These are phyloP conservation scores for Lodderomyces pseudojiufengensis DNA, from an alignment of 1,139 yeast genomes.

Conservation along the genomic window DNA sequence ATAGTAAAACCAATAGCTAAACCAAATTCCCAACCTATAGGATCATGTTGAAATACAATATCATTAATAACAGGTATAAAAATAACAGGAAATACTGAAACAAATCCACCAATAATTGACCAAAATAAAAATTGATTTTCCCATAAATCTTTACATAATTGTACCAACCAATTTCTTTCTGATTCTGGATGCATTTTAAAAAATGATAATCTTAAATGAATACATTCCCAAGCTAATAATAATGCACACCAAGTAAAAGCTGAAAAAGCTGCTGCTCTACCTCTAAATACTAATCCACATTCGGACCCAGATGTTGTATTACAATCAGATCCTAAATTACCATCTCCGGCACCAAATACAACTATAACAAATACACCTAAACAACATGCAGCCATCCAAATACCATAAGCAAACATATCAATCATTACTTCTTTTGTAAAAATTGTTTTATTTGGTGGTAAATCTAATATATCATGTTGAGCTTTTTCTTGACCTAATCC, in stretches of 20 bases:
- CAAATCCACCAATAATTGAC: constrained; percentile 72
- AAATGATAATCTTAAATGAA: constrained; percentile 70
- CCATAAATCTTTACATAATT: constrained; percentile 62
- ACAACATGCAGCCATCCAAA: constrained; percentile 72
- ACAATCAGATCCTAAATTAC: constrained; percentile 65
- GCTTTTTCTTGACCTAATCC: constrained; percentile 75
- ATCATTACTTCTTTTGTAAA: constrained; percentile 67
- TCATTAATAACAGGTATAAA: constrained; percentile 85
- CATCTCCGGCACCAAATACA: constrained; percentile 64
- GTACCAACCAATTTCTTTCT: constrained; percentile 51
- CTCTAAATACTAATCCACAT: constrained; percentile 69
- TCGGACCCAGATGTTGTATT: constrained; percentile 34
- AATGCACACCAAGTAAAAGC: constrained; percentile 91
- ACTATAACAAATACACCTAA: constrained; percentile 63
- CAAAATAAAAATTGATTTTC: constrained; percentile 75
- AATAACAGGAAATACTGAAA: constrained; percentile 75
- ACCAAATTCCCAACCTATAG: constrained; percentile 85
- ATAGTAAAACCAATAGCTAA: constrained; percentile 63
- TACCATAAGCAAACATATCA: constrained; percentile 75
- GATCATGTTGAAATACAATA: constrained; percentile 70
- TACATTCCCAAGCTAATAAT: constrained; percentile 85
- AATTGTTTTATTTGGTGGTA: constrained; percentile 61
- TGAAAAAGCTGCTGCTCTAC: constrained; percentile 79
- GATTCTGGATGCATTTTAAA: constrained; percentile 72
- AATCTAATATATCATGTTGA: constrained; percentile 59